These are phyloP conservation scores for Coccomyxa subellipsoidea DNA, from an alignment of 163 green algal species.

Conservation along the genomic window DNA sequence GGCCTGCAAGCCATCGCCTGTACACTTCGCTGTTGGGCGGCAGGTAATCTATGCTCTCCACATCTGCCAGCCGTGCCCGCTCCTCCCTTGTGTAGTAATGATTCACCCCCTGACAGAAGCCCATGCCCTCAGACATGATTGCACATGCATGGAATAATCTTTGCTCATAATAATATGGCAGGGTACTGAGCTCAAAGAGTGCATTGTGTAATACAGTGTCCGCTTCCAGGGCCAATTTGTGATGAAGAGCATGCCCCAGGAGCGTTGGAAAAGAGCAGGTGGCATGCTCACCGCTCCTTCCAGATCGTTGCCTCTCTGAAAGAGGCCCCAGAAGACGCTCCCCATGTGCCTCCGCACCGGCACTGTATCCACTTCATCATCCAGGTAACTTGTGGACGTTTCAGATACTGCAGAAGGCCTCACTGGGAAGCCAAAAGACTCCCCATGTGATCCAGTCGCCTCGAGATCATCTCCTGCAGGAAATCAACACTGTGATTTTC, in stretches of 20 bases:
- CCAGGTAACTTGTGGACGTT: constrained; percentile 20
- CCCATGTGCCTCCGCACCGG: not conserved
- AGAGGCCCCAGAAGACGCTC: not conserved
- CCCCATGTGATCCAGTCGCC: not conserved
- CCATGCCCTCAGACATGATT: no score
- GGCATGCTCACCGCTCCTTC: not conserved
- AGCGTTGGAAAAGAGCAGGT: not conserved
- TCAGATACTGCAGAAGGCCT: not conserved
- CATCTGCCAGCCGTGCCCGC: constrained; percentile 30
- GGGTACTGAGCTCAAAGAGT: not conserved
- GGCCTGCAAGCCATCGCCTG: constrained; percentile 42
- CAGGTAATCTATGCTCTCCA: constrained; percentile 64
- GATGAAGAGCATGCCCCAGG: no score
- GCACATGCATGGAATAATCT: not conserved
- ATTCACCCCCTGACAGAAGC: constrained; percentile 28
- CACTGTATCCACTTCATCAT: constrained; percentile 1
- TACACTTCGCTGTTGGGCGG: constrained; percentile 52
- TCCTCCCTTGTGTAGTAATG: constrained; percentile 43
- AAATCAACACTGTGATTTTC: no score
- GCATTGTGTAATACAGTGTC: not conserved
- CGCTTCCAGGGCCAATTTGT: not conserved
- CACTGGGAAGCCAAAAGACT: not conserved
- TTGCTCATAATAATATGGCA: not conserved
- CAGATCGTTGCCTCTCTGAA: not conserved
- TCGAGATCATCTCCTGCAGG: not conserved